These are phyloP conservation scores for Nannizzia gypsea DNA, from an alignment of 2,329 filamentous ascomycete genomes.

Conservation along the genomic window DNA sequence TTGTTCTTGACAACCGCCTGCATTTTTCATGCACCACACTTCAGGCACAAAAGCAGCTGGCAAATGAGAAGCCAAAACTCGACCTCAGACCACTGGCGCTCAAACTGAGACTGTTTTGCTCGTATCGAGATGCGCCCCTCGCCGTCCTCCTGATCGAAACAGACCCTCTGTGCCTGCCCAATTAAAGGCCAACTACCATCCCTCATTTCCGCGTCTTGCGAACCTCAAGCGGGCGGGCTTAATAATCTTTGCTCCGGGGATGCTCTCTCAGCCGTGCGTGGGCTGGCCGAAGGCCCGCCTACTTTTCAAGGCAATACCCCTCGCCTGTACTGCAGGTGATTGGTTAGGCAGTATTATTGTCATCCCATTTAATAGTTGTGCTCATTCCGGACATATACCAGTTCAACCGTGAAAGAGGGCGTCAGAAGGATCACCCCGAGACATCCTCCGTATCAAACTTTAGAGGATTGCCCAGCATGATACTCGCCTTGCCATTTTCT, in stretches of 20 bases:
- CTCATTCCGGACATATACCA: background rate
- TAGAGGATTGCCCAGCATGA: background rate
- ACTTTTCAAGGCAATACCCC: background rate
- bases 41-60: constrained; percentile 5
- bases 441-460: background rate
- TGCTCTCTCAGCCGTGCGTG: background rate
- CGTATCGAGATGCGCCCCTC: background rate
- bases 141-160: background rate
- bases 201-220: background rate
- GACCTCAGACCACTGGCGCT: background rate
- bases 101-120: background rate
- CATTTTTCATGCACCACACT: constrained; percentile 2
- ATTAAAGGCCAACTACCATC: background rate
- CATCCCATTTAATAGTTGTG: no score
- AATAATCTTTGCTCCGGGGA: background rate
- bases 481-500: background rate
- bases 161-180: background rate
- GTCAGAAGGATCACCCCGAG: background rate
- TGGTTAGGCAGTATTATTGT: background rate
- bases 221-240: background rate
- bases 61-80: background rate
- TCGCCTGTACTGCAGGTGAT: background rate
- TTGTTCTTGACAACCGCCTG: background rate
- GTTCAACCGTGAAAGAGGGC: background rate
- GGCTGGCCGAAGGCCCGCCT: background rate